Evolutionary conservation across 176 grass and related monocot species (phyloP).

Genomic region (Carex cristatella): DNA sequence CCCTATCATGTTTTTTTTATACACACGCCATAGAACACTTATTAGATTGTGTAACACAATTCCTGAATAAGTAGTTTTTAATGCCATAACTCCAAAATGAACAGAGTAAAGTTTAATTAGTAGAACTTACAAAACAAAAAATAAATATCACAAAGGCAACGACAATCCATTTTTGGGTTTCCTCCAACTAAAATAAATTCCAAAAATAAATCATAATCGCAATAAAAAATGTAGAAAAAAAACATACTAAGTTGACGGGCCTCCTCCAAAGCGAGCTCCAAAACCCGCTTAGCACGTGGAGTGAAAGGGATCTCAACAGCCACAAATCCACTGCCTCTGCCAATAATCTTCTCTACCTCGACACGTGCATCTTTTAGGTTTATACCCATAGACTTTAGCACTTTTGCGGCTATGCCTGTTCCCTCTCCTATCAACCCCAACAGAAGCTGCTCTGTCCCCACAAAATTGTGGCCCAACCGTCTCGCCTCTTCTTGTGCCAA

Average conservation of each 20-base stretch:
- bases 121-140: background rate
- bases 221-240: background rate
- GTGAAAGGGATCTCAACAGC: constrained; percentile 99
- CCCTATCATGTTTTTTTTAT: background rate
- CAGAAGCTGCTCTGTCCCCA: constrained; percentile 92
- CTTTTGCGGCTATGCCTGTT: constrained; percentile 86
- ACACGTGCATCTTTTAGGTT: constrained; percentile 95
- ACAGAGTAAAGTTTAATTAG: background rate
- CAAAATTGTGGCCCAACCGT: constrained; percentile 82
- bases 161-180: background rate
- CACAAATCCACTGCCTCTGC: constrained; percentile 90
- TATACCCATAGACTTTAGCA: constrained; percentile 92
- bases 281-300: constrained; percentile 87
- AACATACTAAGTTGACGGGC: constrained; percentile 75
- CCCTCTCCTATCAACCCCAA: constrained; percentile 85
- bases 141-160: background rate
- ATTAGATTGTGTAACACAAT: background rate
- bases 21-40: background rate
- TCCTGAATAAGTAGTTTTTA: background rate
- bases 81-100: background rate
- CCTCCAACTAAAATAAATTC: background rate
- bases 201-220: background rate
- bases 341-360: constrained; percentile 92
- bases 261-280: constrained; percentile 92
- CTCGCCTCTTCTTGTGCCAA: constrained; percentile 94